These are phyloP conservation scores for Pichia sp. DNA, from an alignment of 1,139 yeast genomes.

Conservation along the genomic window DNA sequence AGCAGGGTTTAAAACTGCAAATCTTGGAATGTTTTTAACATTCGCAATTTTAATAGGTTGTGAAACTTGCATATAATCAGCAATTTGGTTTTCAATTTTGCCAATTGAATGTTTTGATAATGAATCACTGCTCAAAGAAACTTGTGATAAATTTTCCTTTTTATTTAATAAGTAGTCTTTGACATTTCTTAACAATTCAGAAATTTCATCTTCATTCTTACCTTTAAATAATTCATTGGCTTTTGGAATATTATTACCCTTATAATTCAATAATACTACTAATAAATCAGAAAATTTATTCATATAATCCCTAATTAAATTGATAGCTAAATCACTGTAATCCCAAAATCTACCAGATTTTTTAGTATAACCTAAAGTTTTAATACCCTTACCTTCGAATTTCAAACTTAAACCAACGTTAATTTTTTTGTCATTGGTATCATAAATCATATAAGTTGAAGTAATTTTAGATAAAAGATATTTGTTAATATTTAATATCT, in stretches of 20 bases:
- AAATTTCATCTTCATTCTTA: conserved; percentile 41
- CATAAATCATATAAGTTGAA: conserved; percentile 59
- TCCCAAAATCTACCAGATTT: conserved; percentile 74
- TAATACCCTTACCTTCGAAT: conserved; percentile 70
- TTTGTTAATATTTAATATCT: conserved; percentile 51
- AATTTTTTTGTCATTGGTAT: conserved; percentile 45
- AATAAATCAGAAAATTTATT: conserved; percentile 58
- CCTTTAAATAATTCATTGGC: conserved; percentile 40
- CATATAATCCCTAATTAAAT: conserved; percentile 57
- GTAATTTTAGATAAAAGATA: conserved; percentile 72
- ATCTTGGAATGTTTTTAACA: conserved; percentile 77
- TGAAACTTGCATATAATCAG: conserved; percentile 40
- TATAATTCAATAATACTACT: conserved; percentile 33
- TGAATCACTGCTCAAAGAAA: conserved; percentile 74
- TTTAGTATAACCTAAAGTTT: conserved; percentile 82
- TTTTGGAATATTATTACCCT: conserved; percentile 35
- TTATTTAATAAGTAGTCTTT: conserved; percentile 53
- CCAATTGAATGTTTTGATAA: conserved; percentile 61
- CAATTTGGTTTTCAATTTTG: conserved; percentile 63
- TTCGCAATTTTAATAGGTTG: conserved; percentile 46
- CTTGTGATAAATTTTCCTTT: conserved; percentile 53
- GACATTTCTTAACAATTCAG: conserved; percentile 39
- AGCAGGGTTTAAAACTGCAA: conserved; percentile 73
- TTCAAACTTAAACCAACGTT: conserved; percentile 84
- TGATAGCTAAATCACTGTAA: conserved; percentile 68